These are phyloP conservation scores for Fusarium bulbicola DNA, from an alignment of 2,329 filamentous ascomycete species.

Conservation along the genomic window DNA sequence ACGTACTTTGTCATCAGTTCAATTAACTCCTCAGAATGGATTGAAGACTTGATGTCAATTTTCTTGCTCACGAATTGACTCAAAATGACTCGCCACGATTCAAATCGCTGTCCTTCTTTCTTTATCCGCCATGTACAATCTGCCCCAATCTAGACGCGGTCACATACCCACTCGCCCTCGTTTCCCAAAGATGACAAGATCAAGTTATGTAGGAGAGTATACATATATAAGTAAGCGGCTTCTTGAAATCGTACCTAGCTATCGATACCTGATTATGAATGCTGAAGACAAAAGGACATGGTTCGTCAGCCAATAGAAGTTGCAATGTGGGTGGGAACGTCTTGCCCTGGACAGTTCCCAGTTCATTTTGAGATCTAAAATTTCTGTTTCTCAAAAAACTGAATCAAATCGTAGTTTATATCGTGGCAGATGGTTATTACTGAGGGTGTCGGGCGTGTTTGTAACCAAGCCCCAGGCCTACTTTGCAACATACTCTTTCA, in stretches of 20 bases:
- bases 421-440: background rate
- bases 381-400: background rate
- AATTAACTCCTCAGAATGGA: background rate
- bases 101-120: background rate
- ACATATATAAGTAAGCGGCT: background rate
- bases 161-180: background rate
- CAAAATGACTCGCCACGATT: background rate
- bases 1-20: too few relatives aligned
- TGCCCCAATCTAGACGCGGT: background rate
- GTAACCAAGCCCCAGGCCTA: background rate
- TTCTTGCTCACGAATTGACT: background rate
- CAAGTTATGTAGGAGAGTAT: background rate
- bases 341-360: background rate
- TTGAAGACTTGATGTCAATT: background rate
- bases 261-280: background rate
- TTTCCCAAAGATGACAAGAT: background rate
- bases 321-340: background rate
- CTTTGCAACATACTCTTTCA: background rate
- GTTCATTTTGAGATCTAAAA: background rate
- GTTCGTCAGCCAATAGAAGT: accelerated
- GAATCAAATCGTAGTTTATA: background rate
- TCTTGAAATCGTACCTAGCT: background rate
- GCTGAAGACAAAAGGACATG: background rate
- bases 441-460: background rate
- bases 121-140: background rate